Conservation (phyloP, 306 rosid genomes). For the Oxytropis ochrocephala region DNA sequence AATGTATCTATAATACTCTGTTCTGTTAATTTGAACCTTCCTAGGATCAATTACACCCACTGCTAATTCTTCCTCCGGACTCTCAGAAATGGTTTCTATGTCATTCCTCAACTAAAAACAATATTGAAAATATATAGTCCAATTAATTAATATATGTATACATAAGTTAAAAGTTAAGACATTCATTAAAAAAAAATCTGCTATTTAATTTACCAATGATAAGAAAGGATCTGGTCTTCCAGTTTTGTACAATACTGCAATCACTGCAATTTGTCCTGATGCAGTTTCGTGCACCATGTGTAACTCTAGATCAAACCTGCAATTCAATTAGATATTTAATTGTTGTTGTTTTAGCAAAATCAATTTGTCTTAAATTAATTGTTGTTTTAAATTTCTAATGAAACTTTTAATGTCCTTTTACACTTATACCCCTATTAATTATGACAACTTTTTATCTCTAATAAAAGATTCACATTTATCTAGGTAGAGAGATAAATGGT, state of each 20-base stretch:
- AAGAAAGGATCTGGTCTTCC: constrained; percentile 51
- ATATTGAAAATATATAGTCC: background rate
- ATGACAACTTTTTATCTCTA: too few species aligned
- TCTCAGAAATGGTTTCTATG: constrained; percentile 24
- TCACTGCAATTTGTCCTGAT: constrained; percentile 40
- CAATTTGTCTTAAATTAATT: too few species aligned
- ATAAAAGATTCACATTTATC: too few species aligned
- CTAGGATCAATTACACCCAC: constrained; percentile 43
- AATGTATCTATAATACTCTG: constrained; percentile 47
- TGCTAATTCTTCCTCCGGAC: background rate
- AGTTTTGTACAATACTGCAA: constrained; percentile 45
- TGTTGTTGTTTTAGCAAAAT: too few species aligned
- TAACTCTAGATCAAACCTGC: constrained; percentile 49
- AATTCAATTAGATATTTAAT: background rate
- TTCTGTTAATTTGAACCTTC: constrained; percentile 8
- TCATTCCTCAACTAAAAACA: constrained; percentile 27
- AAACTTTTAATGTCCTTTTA: too few species aligned
- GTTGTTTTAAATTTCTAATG: too few species aligned
- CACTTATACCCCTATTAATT: too few species aligned
- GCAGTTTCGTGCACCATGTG: constrained; percentile 60
- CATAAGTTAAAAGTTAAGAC: background rate
- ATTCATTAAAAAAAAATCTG: background rate
- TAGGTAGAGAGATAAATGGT: too few species aligned
- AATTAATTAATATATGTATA: background rate
- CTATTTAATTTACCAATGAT: constrained; percentile 32